phyloP scores from a whole-genome alignment of 306 rosid species.

The Fragaria nilgerrensis region DNA sequence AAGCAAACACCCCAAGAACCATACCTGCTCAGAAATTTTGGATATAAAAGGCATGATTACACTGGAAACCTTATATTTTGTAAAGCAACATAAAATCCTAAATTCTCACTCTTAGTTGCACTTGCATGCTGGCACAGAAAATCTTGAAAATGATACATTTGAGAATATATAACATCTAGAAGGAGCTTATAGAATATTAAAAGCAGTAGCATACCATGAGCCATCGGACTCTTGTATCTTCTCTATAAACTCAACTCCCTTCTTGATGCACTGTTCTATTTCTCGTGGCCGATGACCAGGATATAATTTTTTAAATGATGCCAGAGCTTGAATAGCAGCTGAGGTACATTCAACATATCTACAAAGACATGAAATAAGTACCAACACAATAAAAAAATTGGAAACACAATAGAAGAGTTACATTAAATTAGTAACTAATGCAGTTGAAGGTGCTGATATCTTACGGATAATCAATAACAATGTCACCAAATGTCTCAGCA shows the following conservation, averaged over 20 bases:
- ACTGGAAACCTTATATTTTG: constrained; percentile 11
- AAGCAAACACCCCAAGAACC: constrained; percentile 94
- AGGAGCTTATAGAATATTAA: constrained; percentile 3
- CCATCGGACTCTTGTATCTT: constrained; percentile 69
- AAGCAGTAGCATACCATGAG: constrained; percentile 65
- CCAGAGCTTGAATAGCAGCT: constrained; percentile 80
- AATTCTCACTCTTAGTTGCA: neutral
- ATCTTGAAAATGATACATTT: constrained; percentile 7
- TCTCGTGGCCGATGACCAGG: constrained; percentile 69
- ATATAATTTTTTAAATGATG: constrained; percentile 50
- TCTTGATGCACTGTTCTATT: constrained; percentile 53
- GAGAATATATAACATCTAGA: constrained; percentile 1
- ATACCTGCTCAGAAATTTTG: constrained; percentile 59
- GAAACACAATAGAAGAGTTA: neutral
- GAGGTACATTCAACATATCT: constrained; percentile 93
- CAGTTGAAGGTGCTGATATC: constrained; percentile 36
- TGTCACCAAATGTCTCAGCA: constrained; percentile 96
- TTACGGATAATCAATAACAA: constrained; percentile 93
- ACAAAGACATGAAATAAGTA: constrained; percentile 9
- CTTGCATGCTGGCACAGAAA: constrained; percentile 10
- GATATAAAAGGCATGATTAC: constrained; percentile 24
- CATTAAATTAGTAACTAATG: constrained; percentile 2
- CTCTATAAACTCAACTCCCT: constrained; percentile 54
- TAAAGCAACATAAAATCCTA: neutral
- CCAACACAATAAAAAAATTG: neutral